Percentiles rank a stretch among this genome's conserved stretches.
Evolutionary conservation across 2,329 filamentous ascomycete genomes (phyloP).

Genomic region (Leptographium galeiforme): DNA sequence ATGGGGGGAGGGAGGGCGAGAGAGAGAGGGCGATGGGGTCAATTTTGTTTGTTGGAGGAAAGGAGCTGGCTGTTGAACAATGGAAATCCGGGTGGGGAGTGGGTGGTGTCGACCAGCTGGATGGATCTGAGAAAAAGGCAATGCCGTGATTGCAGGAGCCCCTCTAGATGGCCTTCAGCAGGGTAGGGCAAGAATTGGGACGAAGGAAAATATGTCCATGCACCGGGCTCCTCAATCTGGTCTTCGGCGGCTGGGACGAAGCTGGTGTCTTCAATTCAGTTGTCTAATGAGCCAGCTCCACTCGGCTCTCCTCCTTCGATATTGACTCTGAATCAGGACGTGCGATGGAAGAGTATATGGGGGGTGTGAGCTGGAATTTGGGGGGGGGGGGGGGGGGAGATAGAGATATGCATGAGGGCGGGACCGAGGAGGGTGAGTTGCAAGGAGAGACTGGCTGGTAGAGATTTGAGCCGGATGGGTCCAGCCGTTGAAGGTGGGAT

Average conservation of each 20-base stretch:
- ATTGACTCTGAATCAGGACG: slow-evolving; percentile 1
- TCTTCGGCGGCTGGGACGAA: neutral
- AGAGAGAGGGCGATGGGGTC: neutral
- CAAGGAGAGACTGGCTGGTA: neutral
- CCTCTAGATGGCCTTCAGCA: neutral
- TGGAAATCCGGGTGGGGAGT: neutral
- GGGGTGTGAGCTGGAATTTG: neutral
- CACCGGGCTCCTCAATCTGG: neutral
- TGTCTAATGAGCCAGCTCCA: slow-evolving; percentile 3
- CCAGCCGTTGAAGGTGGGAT: neutral
- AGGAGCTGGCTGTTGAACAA: neutral
- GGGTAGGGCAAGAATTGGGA: neutral
- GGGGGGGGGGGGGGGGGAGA: neutral
- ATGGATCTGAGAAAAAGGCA: neutral
- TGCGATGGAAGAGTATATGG: neutral
- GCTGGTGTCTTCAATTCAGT: neutral
- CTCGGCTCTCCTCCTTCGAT: slow-evolving; percentile 6
- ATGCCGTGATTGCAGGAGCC: neutral
- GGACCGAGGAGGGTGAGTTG: neutral
- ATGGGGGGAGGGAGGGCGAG: neutral
- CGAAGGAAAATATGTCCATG: neutral
- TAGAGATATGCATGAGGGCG: neutral
- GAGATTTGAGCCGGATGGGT: neutral
- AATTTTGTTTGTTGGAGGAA: neutral
- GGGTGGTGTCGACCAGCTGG: neutral